These are phyloP conservation scores for Butyriboletus appendiculatus DNA, from an alignment of 1,284 basidiomycete species.

Conservation along the genomic window DNA sequence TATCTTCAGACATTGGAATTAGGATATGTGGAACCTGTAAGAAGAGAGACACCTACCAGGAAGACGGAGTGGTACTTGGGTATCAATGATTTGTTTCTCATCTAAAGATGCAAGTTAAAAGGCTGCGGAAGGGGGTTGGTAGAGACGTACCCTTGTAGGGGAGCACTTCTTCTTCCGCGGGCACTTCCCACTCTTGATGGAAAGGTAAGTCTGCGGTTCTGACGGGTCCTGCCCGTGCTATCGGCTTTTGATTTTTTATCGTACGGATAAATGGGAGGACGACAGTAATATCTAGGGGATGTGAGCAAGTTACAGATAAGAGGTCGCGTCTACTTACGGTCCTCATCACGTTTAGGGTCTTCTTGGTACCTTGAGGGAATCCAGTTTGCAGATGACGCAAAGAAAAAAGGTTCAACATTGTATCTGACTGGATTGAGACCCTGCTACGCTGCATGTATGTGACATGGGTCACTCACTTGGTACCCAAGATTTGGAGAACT, in stretches of 20 bases:
- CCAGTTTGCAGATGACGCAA: slow-evolving; percentile 55
- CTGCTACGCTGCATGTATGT: background rate
- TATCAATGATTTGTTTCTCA: slow-evolving; percentile 46
- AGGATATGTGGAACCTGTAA: background rate
- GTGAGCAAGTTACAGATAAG: background rate
- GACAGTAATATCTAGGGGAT: slow-evolving; percentile 46
- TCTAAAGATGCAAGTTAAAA: slow-evolving; percentile 8
- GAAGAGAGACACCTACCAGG: slow-evolving; percentile 6
- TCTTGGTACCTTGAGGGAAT: slow-evolving; percentile 58
- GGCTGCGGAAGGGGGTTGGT: background rate
- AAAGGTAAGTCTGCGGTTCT: background rate
- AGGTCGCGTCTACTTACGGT: slow-evolving; percentile 44
- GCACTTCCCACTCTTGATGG: background rate
- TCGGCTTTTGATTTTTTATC: slow-evolving; percentile 30
- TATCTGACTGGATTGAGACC: slow-evolving; percentile 20
- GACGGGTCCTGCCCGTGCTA: slow-evolving; percentile 10
- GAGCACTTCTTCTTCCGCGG: background rate
- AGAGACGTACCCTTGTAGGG: slow-evolving; percentile 18
- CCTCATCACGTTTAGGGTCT: slow-evolving; percentile 38
- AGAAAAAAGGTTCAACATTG: slow-evolving; percentile 58
- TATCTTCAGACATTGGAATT: slow-evolving; percentile 13
- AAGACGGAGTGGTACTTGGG: slow-evolving; percentile 49
- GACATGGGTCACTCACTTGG: slow-evolving; percentile 36
- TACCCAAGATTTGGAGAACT: slow-evolving; percentile 54
- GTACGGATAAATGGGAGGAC: slow-evolving; percentile 48